These are phyloP conservation scores for Hippophae tibetana DNA, from an alignment of 306 rosid genomes.

Conservation along the genomic window DNA sequence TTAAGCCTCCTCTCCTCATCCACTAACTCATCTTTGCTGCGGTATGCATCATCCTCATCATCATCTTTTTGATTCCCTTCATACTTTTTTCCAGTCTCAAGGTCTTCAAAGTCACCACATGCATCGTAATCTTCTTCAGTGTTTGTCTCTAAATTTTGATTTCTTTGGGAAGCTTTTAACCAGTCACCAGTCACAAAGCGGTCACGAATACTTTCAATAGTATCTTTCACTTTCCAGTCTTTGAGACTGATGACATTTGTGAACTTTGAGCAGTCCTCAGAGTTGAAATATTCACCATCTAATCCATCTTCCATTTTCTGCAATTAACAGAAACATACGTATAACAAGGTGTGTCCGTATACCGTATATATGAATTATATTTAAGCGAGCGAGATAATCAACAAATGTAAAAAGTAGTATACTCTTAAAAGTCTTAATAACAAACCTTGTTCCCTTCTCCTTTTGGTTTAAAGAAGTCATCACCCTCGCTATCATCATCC, in stretches of 20 bases:
- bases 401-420: no score
- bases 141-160: slow-evolving; percentile 27
- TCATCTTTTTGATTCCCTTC: slow-evolving; percentile 26
- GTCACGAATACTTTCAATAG: slow-evolving; percentile 46
- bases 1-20: slow-evolving; percentile 53
- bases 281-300: slow-evolving; percentile 36
- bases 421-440: slow-evolving; percentile 1
- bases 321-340: slow-evolving; percentile 10
- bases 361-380: no score
- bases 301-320: slow-evolving; percentile 35
- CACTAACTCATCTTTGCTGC: slow-evolving; percentile 37
- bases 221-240: slow-evolving; percentile 41
- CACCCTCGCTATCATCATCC: slow-evolving; percentile 54
- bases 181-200: slow-evolving; percentile 84
- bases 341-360: background rate
- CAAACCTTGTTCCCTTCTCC: slow-evolving; percentile 70
- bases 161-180: slow-evolving; percentile 74
- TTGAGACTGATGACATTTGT: slow-evolving; percentile 26
- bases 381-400: no score
- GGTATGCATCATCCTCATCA: slow-evolving; percentile 15
- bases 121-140: slow-evolving; percentile 40
- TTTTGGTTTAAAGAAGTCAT: slow-evolving; percentile 69
- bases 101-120: slow-evolving; percentile 89
- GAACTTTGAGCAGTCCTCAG: slow-evolving; percentile 77
- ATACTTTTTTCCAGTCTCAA: slow-evolving; percentile 66